phyloP scores from a whole-genome alignment of 352 stramenopile genomes.

The Pythium phragmitis region DNA sequence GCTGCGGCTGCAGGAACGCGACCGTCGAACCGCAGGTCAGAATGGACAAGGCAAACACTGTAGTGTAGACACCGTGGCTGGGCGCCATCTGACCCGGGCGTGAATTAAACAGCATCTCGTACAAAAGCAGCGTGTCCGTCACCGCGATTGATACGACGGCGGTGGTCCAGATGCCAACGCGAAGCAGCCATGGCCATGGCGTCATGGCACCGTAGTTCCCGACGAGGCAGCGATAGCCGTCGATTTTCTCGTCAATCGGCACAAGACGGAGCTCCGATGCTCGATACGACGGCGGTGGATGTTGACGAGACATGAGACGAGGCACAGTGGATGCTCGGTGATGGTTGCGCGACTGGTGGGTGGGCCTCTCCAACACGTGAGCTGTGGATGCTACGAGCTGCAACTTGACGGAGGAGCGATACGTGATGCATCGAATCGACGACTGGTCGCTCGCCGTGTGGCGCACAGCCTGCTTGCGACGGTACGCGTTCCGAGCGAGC shows the following conservation, averaged over 20 bases:
- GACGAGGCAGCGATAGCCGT: background rate
- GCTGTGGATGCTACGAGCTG: background rate
- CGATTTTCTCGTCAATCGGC: background rate
- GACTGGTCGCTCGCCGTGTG: constrained; percentile 8
- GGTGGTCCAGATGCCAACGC: background rate
- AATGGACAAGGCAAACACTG: too few species aligned
- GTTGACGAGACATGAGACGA: background rate
- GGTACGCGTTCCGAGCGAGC: constrained; percentile 28
- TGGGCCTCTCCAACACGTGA: background rate
- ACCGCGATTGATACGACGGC: background rate
- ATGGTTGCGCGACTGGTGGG: background rate
- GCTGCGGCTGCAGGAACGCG: constrained; percentile 20
- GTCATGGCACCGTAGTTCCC: background rate
- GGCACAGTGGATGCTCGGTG: background rate
- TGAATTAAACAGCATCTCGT: background rate
- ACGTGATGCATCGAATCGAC: constrained; percentile 29
- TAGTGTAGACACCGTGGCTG: too few species aligned
- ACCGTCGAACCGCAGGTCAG: background rate
- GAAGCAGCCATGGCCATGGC: background rate
- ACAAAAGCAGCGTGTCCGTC: background rate
- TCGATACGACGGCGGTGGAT: background rate
- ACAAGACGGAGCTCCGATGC: constrained; percentile 3
- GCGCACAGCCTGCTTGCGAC: constrained; percentile 16
- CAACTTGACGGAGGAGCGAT: constrained; percentile 25
- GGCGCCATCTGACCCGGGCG: too few species aligned